Percentiles rank a stretch among this genome's conserved stretches.
Evolutionary conservation across 2,329 filamentous ascomycete genomes (phyloP).

Genomic region (Claviceps quebecensis): DNA sequence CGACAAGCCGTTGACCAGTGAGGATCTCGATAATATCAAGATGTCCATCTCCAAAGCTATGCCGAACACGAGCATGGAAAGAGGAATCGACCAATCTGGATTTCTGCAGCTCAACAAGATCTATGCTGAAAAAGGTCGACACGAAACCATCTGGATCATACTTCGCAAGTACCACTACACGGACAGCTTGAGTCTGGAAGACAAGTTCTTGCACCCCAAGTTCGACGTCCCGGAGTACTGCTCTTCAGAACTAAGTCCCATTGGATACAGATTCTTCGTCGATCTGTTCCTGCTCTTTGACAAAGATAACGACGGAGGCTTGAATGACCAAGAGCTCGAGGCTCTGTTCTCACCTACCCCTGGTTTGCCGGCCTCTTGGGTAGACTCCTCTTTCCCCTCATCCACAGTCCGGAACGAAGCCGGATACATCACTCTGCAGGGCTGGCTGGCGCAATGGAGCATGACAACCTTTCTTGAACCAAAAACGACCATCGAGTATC

Average conservation of each 20-base stretch:
- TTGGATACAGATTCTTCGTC: conserved; percentile 94
- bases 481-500: conserved; percentile 87
- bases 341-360: conserved; percentile 88
- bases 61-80: conserved; percentile 46
- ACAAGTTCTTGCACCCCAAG: conserved; percentile 81
- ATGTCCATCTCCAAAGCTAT: conserved; percentile 60
- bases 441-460: conserved; percentile 97
- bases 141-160: conserved; percentile 98
- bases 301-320: conserved; percentile 90
- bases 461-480: conserved; percentile 98
- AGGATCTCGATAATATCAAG: conserved; percentile 87
- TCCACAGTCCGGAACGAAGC: conserved; percentile 92
- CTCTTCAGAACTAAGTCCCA: conserved; percentile 84
- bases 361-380: conserved; percentile 74
- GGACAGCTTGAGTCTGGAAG: conserved; percentile 81
- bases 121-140: conserved; percentile 91
- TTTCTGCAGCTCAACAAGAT: conserved; percentile 90
- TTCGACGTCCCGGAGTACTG: conserved; percentile 88
- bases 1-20: conserved; percentile 65
- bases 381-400: conserved; percentile 77
- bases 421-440: conserved; percentile 87
- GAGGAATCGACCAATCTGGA: conserved; percentile 66
- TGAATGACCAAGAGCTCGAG: conserved; percentile 73
- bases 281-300: conserved; percentile 91
- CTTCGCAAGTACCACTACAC: conserved; percentile 91